Evolutionary conservation across 2,329 filamentous ascomycete species (phyloP).

Genomic region (Cryoendolithus antarcticus): DNA sequence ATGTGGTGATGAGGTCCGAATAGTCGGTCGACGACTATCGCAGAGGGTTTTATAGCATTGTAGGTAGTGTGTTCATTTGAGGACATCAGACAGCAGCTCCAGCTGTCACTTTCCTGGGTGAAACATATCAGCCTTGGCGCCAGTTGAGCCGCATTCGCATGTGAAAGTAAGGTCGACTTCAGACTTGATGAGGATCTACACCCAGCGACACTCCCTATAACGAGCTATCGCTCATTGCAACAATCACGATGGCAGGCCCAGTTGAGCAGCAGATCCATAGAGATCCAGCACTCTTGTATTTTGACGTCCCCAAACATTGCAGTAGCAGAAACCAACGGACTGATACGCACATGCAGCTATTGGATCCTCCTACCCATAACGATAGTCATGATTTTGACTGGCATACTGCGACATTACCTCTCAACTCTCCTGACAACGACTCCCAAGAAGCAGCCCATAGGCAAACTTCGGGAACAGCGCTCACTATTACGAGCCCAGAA

Average conservation of each 20-base stretch:
- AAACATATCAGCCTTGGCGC: too few relatives aligned
- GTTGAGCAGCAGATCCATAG: conserved; percentile 90
- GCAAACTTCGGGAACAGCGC: conserved; percentile 70
- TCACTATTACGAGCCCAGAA: conserved; percentile 73
- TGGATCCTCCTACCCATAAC: conserved; percentile 98
- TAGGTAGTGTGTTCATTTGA: too few relatives aligned
- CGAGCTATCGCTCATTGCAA: too few relatives aligned
- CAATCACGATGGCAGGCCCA: conserved; percentile 59
- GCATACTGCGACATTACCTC: conserved; percentile 90
- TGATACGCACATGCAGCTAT: conserved; percentile 49
- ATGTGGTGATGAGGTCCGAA: background rate
- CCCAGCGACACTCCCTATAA: too few relatives aligned
- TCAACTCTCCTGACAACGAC: conserved; percentile 76
- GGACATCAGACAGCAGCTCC: too few relatives aligned
- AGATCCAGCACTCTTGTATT: conserved; percentile 96
- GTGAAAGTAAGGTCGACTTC: too few relatives aligned
- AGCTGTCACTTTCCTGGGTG: too few relatives aligned
- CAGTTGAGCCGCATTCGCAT: too few relatives aligned
- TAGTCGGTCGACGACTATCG: too few relatives aligned
- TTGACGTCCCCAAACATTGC: conserved; percentile 7
- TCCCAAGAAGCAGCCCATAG: conserved; percentile 69
- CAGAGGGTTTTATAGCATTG: too few relatives aligned
- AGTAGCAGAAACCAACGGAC: conserved; percentile 1
- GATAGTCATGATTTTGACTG: conserved; percentile 93
- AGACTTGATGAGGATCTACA: too few relatives aligned